Conservation (phyloP, 305 asterid species). For the Fraxinus baroniana region DNA sequence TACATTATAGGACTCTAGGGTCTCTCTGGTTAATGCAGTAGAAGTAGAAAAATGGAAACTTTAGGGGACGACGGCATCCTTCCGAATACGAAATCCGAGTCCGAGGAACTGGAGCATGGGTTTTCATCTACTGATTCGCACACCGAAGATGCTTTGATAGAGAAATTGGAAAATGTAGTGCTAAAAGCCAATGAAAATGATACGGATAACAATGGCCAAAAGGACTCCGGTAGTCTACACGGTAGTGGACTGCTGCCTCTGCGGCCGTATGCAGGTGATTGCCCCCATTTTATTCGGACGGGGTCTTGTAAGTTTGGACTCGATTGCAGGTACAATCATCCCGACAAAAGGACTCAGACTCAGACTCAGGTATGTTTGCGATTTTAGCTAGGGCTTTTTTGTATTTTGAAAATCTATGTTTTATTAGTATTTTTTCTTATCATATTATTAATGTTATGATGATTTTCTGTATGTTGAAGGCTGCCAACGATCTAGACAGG, state of each 20-base stretch:
- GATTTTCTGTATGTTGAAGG: conserved; percentile 19
- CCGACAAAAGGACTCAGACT: conserved; percentile 13
- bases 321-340: conserved; percentile 38
- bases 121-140: not conserved
- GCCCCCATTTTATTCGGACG: conserved; percentile 33
- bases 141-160: conserved; percentile 17
- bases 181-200: conserved; percentile 9
- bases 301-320: conserved; percentile 37
- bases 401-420: not conserved
- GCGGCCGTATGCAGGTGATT: conserved; percentile 38
- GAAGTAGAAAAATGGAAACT: conserved; percentile 1
- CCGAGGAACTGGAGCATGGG: conserved; percentile 7
- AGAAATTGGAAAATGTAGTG: conserved; percentile 26
- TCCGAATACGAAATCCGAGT: not conserved
- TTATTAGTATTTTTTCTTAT: not conserved
- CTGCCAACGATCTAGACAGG: conserved; percentile 11
- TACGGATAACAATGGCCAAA: not conserved
- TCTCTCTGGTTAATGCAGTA: conserved; percentile 1
- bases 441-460: not conserved
- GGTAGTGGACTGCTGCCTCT: conserved; percentile 24
- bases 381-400: not conserved
- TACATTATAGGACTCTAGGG: not conserved
- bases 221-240: not conserved
- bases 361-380: conserved; percentile 24
- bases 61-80: not conserved